phyloP scores from a whole-genome alignment of 805 yeast genomes.

The Metschnikowia cerradonensis region DNA sequence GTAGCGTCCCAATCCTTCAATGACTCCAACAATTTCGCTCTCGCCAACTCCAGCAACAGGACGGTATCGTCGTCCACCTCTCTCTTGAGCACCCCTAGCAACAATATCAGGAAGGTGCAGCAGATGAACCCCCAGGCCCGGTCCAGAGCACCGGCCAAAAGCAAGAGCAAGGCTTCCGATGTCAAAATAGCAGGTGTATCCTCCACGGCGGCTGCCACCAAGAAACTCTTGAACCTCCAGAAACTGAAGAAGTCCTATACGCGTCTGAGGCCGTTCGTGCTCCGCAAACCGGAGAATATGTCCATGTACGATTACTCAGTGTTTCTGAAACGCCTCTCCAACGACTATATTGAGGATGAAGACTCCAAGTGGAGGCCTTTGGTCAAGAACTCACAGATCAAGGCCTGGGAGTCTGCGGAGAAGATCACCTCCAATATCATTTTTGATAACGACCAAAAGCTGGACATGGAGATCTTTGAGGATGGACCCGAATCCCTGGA shows the following conservation, averaged over 20 bases:
- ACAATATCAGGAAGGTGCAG: conserved; percentile 34
- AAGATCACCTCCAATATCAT: conserved; percentile 33
- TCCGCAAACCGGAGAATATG: conserved; percentile 31
- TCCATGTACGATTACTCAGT: conserved; percentile 36
- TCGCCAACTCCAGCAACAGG: conserved; percentile 23
- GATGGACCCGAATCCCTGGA: conserved; percentile 6
- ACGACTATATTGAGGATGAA: conserved; percentile 1
- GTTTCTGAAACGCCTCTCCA: conserved; percentile 13
- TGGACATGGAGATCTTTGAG: conserved; percentile 10
- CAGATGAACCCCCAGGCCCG: conserved; percentile 17
- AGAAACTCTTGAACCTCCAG: conserved; percentile 36
- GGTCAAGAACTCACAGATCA: conserved; percentile 38
- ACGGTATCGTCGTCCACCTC: conserved; percentile 37
- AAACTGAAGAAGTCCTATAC: conserved; percentile 30
- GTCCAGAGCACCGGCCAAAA: conserved; percentile 1
- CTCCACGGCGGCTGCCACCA: conserved; percentile 23
- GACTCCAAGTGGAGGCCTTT: conserved; percentile 24
- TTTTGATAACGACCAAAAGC: conserved; percentile 28
- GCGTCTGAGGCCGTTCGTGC: conserved; percentile 21
- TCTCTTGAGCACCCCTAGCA: conserved; percentile 40
- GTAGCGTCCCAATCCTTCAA: conserved; percentile 13
- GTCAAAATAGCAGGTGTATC: conserved; percentile 7
- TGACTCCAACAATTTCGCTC: conserved; percentile 10
- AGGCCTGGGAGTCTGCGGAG: conserved; percentile 45
- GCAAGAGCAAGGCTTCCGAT: conserved; percentile 6